These are phyloP conservation scores for Fusarium fujikuroi DNA, from an alignment of 2,329 filamentous ascomycete species.

Conservation along the genomic window DNA sequence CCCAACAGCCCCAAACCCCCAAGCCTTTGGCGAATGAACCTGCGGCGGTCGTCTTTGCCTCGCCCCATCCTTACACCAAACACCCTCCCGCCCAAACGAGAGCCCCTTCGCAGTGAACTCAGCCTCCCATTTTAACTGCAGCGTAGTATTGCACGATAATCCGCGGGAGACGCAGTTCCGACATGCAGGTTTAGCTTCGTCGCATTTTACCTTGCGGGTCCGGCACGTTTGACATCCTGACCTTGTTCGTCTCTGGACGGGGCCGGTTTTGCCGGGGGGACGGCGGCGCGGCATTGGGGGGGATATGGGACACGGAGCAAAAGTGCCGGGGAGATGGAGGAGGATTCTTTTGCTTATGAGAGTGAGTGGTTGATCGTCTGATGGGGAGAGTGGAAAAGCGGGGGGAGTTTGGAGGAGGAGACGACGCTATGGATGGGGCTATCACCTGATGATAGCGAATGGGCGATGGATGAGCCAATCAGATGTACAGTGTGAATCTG, in stretches of 20 bases:
- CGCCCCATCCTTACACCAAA: constrained; percentile 40
- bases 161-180: constrained; percentile 32
- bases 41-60: background rate
- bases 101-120: constrained; percentile 42
- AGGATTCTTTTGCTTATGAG: constrained; percentile 2
- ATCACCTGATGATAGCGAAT: constrained; percentile 23
- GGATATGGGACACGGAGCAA: background rate
- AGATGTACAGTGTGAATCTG: background rate
- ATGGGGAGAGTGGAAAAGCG: constrained; percentile 23
- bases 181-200: constrained; percentile 37
- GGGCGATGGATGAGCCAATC: background rate
- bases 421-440: background rate
- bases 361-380: background rate
- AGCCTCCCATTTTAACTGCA: constrained; percentile 46
- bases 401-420: constrained; percentile 4
- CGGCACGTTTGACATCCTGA: constrained; percentile 42
- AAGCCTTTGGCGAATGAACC: background rate
- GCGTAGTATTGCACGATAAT: constrained; percentile 13
- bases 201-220: constrained; percentile 40
- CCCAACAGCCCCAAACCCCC: background rate
- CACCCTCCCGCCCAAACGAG: constrained; percentile 46
- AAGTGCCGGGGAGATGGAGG: background rate
- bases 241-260: constrained; percentile 30
- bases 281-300: constrained; percentile 32
- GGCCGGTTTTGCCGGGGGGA: constrained; percentile 19